Conservation (phyloP, 2,329 filamentous ascomycete species). For the Neonectria sp. region DNA sequence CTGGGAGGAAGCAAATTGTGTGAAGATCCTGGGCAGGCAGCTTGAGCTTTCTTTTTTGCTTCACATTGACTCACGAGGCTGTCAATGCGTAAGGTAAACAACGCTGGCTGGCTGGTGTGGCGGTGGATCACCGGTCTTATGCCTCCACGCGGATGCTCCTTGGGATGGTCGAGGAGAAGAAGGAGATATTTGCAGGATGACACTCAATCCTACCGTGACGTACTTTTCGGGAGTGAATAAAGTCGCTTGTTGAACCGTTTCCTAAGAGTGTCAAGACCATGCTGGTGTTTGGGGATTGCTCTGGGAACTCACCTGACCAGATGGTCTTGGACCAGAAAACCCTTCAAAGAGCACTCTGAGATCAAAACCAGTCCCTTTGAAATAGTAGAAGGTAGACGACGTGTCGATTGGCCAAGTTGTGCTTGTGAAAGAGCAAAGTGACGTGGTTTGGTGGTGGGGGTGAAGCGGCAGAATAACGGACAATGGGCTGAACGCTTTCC, state of each 20-base stretch:
- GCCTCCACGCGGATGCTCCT: neutral
- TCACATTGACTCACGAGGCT: neutral
- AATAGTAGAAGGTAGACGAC: neutral
- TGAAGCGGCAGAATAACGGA: neutral
- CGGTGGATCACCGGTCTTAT: neutral
- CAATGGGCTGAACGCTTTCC: conserved; percentile 24
- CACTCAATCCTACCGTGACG: neutral
- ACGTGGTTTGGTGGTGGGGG: neutral
- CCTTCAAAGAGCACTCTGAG: neutral
- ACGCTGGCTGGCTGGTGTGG: neutral
- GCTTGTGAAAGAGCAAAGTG: neutral
- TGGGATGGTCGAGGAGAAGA: neutral
- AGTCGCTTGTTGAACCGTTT: neutral
- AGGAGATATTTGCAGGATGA: neutral
- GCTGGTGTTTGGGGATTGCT: neutral
- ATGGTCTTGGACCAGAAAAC: neutral
- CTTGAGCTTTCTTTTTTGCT: neutral
- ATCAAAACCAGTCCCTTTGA: too few species aligned
- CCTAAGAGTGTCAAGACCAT: neutral
- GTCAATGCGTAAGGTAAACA: neutral
- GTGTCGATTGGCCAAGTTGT: neutral
- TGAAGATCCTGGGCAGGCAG: neutral
- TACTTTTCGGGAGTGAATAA: neutral
- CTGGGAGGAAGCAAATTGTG: neutral
- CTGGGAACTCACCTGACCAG: neutral